Evolutionary conservation across 208 protist genomes (phyloP).

Genomic region (Kentomonas sorsogonicus): DNA sequence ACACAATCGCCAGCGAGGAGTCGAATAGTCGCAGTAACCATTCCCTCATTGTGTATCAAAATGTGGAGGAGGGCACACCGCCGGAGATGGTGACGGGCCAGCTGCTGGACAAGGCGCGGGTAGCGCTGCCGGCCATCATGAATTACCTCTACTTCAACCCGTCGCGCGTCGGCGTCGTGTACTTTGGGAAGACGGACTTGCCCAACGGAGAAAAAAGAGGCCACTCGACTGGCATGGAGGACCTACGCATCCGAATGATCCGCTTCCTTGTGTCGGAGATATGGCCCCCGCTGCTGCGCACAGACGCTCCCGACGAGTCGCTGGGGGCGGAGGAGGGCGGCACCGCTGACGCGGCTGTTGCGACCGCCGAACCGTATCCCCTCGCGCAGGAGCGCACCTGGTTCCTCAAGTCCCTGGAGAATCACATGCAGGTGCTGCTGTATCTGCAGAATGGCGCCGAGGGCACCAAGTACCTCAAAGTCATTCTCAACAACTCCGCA

Average conservation of each 20-base stretch:
- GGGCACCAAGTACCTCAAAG: slow-evolving; percentile 56
- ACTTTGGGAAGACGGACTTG: slow-evolving; percentile 48
- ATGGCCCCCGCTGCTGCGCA: slow-evolving; percentile 56
- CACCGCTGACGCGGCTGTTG: not conserved
- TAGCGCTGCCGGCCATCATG: slow-evolving; percentile 51
- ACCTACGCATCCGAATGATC: slow-evolving; percentile 64
- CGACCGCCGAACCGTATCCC: not conserved
- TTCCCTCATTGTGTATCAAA: slow-evolving; percentile 56
- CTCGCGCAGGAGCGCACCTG: slow-evolving; percentile 31
- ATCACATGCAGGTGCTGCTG: slow-evolving; percentile 60
- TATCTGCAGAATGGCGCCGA: slow-evolving; percentile 45
- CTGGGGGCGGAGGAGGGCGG: slow-evolving; percentile 11
- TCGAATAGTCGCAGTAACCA: slow-evolving; percentile 16
- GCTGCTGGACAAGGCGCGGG: slow-evolving; percentile 31
- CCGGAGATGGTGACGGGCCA: slow-evolving; percentile 24
- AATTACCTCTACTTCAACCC: slow-evolving; percentile 65
- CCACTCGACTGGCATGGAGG: slow-evolving; percentile 41
- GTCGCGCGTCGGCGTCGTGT: slow-evolving; percentile 40
- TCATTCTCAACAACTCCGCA: slow-evolving; percentile 47
- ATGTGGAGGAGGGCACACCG: slow-evolving; percentile 21
- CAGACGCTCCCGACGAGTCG: slow-evolving; percentile 60
- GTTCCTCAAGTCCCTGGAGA: slow-evolving; percentile 51
- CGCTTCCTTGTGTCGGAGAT: slow-evolving; percentile 56
- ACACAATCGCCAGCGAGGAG: slow-evolving; percentile 7
- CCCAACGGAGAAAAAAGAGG: slow-evolving; percentile 25